Evolutionary conservation across 257 asterid species (phyloP).

Genomic region (Solanum appendiculatum): DNA sequence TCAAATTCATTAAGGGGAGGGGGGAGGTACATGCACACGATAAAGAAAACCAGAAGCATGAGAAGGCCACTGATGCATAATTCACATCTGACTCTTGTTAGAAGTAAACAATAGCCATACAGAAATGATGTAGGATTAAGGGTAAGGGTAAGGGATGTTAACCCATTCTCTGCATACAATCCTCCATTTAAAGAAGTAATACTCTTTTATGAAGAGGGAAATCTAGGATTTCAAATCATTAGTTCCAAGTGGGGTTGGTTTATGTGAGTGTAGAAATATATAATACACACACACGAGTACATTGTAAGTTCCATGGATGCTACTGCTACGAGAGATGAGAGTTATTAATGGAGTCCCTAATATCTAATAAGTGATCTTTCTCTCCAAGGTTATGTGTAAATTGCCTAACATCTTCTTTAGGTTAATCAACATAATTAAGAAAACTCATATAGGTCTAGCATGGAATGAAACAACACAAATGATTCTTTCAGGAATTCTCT

Average conservation of each 20-base stretch:
- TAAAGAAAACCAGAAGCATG: neutral
- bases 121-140: neutral
- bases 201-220: neutral
- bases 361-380: neutral
- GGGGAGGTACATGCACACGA: neutral
- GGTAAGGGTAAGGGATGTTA: neutral
- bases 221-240: neutral
- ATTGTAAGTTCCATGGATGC: neutral
- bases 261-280: neutral
- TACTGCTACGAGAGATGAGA: neutral
- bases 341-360: neutral
- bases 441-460: neutral
- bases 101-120: neutral
- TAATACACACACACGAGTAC: neutral
- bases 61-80: neutral
- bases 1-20: neutral
- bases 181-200: neutral
- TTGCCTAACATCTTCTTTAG: neutral
- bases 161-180: neutral
- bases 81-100: neutral
- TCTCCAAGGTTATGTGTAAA: neutral
- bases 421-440: neutral
- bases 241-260: neutral
- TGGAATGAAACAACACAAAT: neutral
- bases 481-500: slow-evolving; percentile 80